Base-by-base conservation (phyloP, 2,329 filamentous ascomycete species). In the Clarireedia paspali region DNA sequence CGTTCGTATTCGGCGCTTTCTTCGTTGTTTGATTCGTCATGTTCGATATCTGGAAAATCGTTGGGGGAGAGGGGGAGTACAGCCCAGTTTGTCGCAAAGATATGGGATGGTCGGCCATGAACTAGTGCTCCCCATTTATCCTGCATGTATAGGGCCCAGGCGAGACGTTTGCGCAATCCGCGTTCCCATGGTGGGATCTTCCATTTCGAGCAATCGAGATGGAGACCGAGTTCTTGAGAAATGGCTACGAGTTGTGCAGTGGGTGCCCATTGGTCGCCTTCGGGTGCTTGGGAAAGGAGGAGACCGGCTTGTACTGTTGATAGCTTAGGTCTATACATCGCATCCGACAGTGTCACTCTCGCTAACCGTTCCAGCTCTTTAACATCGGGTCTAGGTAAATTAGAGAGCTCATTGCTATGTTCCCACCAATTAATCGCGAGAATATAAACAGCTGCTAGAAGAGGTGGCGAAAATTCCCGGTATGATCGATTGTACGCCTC, bases 141-240 rank as follows among this genome's bases (percentile, higher is more conserved):
- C 72, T 96, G 90, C 86, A 95, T 92, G 69, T 94, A 95, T 50
- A 95, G 72, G 2, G 89, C 91, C 91, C 91, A 96, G 1, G 89
- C 90, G 44, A 96, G 80, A 49, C 91, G 82, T 69, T 92, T 94
- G 59, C 91, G 80, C 57, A 96, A 71, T 0, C 89, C 88, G 63
- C 88, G 87, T 70, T 96, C 91, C 90, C 91, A 96, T 0, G 79
- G 78, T 27, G 91, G 89, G 53, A 96, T 92, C 59, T 89, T 89
- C 91, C 91, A 96, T 52, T 78, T 77, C 5, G 86, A 83, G 73
- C 90, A 95, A 71, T 96, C 90, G 42, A 95, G 82, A 69, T 96
- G 91, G 40, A 96, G 75, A 47, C 91, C 91, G 2, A 96, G 78
- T 70, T 96, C 90, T 70, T 96, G 91, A 0, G 83, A 87, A 44